Conservation (phyloP, 2,329 filamentous ascomycete species). For the Colletotrichum gigasporum region DNA sequence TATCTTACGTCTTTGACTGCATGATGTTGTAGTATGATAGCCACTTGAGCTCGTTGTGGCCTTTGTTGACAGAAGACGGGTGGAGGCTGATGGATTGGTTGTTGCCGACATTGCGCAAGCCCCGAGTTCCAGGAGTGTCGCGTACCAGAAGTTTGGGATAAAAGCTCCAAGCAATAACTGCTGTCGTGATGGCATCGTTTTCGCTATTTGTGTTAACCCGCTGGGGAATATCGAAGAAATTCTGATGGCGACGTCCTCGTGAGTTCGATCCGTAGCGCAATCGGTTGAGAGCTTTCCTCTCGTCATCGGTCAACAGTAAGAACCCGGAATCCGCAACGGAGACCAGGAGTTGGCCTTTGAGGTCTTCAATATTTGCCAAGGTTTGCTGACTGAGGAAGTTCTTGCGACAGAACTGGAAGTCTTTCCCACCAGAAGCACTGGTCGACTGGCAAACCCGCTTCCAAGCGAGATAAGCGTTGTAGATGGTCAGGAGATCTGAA, state of each 20-base stretch:
- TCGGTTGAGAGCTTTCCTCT: conserved; percentile 74
- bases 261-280: conserved; percentile 67
- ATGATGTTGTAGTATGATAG: conserved; percentile 97
- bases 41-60: conserved; percentile 74
- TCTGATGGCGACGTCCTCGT: conserved; percentile 68
- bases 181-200: conserved; percentile 81
- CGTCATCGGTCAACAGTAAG: conserved; percentile 76
- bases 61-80: conserved; percentile 89
- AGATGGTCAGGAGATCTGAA: conserved; percentile 91
- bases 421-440: conserved; percentile 66
- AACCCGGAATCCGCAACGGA: conserved; percentile 89
- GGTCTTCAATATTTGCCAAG: conserved; percentile 90
- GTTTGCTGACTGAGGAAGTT: conserved; percentile 93
- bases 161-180: conserved; percentile 92
- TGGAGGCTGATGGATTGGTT: conserved; percentile 91
- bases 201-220: conserved; percentile 79
- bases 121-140: conserved; percentile 75
- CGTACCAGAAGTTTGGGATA: conserved; percentile 91
- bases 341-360: conserved; percentile 90
- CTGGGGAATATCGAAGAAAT: conserved; percentile 85
- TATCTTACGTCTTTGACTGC: conserved; percentile 81
- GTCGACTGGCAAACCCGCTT: conserved; percentile 80
- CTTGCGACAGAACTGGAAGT: conserved; percentile 92
- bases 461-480: conserved; percentile 94
- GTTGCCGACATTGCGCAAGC: conserved; percentile 90